Evolutionary conservation across 2,329 filamentous ascomycete species (phyloP).

Genomic region (Teratosphaeria gauchensis): DNA sequence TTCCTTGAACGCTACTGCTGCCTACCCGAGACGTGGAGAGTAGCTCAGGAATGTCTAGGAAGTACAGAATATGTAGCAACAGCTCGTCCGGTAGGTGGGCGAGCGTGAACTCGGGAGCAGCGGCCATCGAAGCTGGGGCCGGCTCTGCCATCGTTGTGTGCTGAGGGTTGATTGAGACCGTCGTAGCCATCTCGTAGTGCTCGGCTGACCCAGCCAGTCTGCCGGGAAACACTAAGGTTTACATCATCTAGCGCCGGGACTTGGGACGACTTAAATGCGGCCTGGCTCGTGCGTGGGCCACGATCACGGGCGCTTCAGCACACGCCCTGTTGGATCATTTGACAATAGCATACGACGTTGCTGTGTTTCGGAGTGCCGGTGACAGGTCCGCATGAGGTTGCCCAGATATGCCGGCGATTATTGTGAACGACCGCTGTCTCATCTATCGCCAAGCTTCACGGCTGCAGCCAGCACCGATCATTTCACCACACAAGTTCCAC

Average conservation of each 20-base stretch:
- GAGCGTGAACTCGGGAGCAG: background rate
- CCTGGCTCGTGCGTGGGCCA: background rate
- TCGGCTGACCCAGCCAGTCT: background rate
- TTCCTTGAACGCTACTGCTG: background rate
- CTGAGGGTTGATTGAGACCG: background rate
- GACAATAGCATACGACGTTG: background rate
- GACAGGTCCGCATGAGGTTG: background rate
- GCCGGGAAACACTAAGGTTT: background rate
- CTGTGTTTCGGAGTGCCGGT: background rate
- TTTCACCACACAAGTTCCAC: background rate
- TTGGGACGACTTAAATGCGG: background rate
- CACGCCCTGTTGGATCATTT: background rate
- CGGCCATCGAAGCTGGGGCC: background rate
- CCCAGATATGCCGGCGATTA: background rate
- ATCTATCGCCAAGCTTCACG: background rate
- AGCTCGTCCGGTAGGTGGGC: slow-evolving; percentile 33
- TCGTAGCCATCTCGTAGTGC: background rate
- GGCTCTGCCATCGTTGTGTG: background rate
- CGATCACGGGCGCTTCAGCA: background rate
- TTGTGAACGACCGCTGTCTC: background rate
- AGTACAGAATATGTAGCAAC: slow-evolving; percentile 35
- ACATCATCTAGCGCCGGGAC: background rate
- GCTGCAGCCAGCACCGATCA: background rate
- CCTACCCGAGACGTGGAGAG: slow-evolving; percentile 33
- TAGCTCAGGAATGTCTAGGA: slow-evolving; percentile 39